Evolutionary conservation across 23 red algal species (phyloP).

Genomic region (Gracilaria domingensis): DNA sequence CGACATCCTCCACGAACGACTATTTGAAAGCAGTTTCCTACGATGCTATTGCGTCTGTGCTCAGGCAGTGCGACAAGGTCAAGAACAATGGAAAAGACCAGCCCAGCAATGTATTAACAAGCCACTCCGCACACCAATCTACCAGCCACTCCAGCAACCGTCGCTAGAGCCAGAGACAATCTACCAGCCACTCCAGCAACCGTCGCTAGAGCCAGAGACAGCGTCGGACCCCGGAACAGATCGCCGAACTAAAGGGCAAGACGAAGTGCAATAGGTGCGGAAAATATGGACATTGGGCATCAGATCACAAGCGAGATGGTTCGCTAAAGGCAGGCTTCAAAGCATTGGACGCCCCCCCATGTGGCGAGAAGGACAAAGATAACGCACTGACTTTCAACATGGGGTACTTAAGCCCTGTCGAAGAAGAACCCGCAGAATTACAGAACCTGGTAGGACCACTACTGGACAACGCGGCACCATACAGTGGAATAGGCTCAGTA

Average conservation of each 20-base stretch:
- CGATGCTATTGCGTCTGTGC: background rate
- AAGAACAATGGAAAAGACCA: background rate
- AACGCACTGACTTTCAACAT: conserved; percentile 3
- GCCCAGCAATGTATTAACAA: background rate
- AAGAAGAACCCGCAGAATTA: too few relatives aligned
- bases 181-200: too few relatives aligned
- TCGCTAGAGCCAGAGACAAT: background rate
- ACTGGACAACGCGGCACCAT: conserved; percentile 47
- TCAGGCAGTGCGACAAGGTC: background rate
- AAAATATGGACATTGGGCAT: conserved; percentile 6
- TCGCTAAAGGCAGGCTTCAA: conserved; percentile 10
- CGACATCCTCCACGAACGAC: background rate
- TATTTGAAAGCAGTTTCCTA: background rate
- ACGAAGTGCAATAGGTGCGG: conserved; percentile 7
- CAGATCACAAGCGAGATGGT: conserved; percentile 18
- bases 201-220: background rate
- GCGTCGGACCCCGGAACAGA: conserved; percentile 3
- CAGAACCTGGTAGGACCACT: conserved; percentile 1
- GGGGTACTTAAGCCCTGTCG: background rate
- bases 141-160: too few relatives aligned
- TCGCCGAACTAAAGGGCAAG: conserved; percentile 10
- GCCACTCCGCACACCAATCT: background rate
- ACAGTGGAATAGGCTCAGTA: conserved; percentile 39
- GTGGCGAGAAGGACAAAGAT: background rate
- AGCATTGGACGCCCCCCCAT: background rate